Evolutionary conservation across 2,329 filamentous ascomycete genomes (phyloP), one percentile per base, ranked within the genome.

Genomic region (Sordariomycetes sp.): DNA sequence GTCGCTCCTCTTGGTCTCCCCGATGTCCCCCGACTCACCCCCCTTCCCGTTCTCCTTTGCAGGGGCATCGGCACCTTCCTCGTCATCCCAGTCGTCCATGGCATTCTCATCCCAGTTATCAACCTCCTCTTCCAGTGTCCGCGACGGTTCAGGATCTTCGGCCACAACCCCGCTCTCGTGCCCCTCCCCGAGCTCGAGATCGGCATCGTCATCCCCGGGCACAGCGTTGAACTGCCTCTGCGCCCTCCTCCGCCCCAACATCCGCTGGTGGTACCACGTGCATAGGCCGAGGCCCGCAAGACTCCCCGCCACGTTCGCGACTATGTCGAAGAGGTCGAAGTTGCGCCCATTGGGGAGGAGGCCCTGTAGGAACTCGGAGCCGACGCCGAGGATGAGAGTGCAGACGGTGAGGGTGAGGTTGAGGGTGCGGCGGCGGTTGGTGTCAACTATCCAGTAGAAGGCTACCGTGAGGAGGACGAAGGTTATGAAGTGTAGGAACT

Each of bases 381-480:
- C 88, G 61, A 91, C 73, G 53, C 86, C 86, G 2, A 92, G 78
- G 25, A 71, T 74, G 50, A 87, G 73, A 6, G 92, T 95, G 74
- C 90, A 95, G 60, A 90, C 78, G 24, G 90, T 70, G 28, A 97
- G 76, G 16, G 92, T 96, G 63, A 96, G 75, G 72, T 99, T 88
- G 54, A 96, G 77, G 22, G 85, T 87, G 64, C 93, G 89, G 56
- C 93, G 86, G 62, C 94, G 89, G 62, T 86, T 88, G 57, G 91
- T 95, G 71, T 99, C 94, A 65, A 97, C 75, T 69, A 97, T 89
- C 91, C 94, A 99, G 82, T 99, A 99, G 79, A 97, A 97, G 64
- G 82, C 75, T 63, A 89, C 73, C 18, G 93, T 96, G 57, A 99
- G 81, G 64, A 90, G 69, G 79, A 97, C 96, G 77, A 99, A 97